These are phyloP conservation scores for Melastoma malabathricum DNA, from an alignment of 345 rosid species.

Conservation along the genomic window DNA sequence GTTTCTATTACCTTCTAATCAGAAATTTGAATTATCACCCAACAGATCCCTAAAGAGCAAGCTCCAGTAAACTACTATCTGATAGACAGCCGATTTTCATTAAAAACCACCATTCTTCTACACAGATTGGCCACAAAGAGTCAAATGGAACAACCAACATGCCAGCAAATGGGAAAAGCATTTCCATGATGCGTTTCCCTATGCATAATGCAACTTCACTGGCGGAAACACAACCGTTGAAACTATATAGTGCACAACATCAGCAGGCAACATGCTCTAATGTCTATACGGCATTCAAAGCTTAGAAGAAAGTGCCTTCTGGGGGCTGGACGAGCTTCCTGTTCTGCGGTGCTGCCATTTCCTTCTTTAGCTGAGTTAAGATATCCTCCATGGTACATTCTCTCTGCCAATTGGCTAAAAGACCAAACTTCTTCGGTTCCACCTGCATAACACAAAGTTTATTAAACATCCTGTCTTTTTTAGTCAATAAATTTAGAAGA, in stretches of 20 bases:
- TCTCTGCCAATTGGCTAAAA: slow-evolving; percentile 66
- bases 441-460: slow-evolving; percentile 26
- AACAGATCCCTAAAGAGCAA: too few relatives aligned
- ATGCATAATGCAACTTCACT: slow-evolving; percentile 26
- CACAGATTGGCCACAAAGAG: slow-evolving; percentile 5
- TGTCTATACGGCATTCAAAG: slow-evolving; percentile 12
- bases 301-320: slow-evolving; percentile 74
- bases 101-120: neutral
- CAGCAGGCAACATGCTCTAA: slow-evolving; percentile 16
- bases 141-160: slow-evolving; percentile 20
- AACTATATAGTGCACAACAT: slow-evolving; percentile 27
- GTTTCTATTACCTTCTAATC: too few relatives aligned
- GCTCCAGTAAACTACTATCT: too few relatives aligned
- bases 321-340: slow-evolving; percentile 80
- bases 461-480: slow-evolving; percentile 1
- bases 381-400: slow-evolving; percentile 73
- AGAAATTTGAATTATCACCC: too few relatives aligned
- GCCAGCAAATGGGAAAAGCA: slow-evolving; percentile 22
- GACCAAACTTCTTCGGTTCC: slow-evolving; percentile 58
- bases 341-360: slow-evolving; percentile 65
- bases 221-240: slow-evolving; percentile 30
- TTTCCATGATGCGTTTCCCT: slow-evolving; percentile 19
- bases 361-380: slow-evolving; percentile 61
- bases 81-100: too few relatives aligned
- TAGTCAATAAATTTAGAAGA: neutral